Base-by-base conservation (phyloP, 2,329 filamentous ascomycete species). In the Capronia americana region DNA sequence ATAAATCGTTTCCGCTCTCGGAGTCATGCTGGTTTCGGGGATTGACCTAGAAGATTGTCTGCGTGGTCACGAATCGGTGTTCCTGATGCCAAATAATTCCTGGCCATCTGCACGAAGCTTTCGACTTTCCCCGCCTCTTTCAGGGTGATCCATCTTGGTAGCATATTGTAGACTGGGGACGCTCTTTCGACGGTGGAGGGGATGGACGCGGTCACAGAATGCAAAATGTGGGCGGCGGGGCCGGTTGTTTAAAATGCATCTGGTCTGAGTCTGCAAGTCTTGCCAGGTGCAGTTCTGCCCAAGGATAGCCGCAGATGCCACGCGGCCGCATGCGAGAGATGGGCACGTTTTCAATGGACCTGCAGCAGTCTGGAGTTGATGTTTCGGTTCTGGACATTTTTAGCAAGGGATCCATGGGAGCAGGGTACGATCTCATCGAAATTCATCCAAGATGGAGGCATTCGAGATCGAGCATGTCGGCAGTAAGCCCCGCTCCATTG, bases 261-360 rank as follows among this genome's bases (percentile, higher is more conserved):
- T 20, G 38, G 38, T n/a, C 38, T n/a, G 38, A n/a, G 8, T 44
- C 38, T 44, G 38, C 38, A 2, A 44, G 38, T 44, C n/a, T 8
- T 6, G 38, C 14, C 17, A 44, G 38, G 38, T 17, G 14, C 17
- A n/a, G 38, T 10, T 10, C 12, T 58, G 44, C n/a, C 8, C 57
- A 34, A 59, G 38, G 57, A 59, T 32, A 44, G 24, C 30, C n/a
- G 57, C 57, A 30, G 24, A 30, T 26, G 46, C 57, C 26, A 7
- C 7, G 44, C 48, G 57, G 41, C 26, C 14, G 44, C 12, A 24
- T 51, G 24, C 6, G 41, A 32, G 28, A 30, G 57, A 34, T 30
- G 41, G 17, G 23, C 20, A 32, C 57, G 11, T 30, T 58, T 48
- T 17, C 8, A 44, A 28, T 38, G 23, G n/a, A 41, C 23, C 28